Evolutionary conservation across 805 yeast species (phyloP).

Genomic region (Metschnikowia arizonensis): DNA sequence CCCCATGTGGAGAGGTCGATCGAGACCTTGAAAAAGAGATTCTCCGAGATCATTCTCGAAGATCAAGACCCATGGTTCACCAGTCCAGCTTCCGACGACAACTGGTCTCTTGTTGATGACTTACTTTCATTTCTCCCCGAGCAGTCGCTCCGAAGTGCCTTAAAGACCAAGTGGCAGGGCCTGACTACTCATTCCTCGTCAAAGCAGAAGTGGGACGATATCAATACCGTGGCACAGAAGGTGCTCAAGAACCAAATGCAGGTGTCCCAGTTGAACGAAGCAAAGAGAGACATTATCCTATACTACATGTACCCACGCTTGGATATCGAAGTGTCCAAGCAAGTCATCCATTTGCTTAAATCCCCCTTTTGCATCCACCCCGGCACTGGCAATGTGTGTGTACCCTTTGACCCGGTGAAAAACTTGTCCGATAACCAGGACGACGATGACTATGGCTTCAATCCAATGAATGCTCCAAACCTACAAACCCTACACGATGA

Average conservation of each 20-base stretch:
- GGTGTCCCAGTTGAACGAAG: constrained; percentile 53
- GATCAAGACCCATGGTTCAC: constrained; percentile 86
- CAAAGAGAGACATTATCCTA: constrained; percentile 77
- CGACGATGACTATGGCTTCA: constrained; percentile 52
- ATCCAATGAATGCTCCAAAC: constrained; percentile 79
- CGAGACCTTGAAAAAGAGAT: constrained; percentile 58
- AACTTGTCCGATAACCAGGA: constrained; percentile 31
- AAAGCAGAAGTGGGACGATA: constrained; percentile 76
- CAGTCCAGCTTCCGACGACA: constrained; percentile 33
- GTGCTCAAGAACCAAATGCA: constrained; percentile 44
- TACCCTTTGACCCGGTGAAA: constrained; percentile 62
- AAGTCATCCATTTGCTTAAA: constrained; percentile 84
- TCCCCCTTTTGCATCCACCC: constrained; percentile 98
- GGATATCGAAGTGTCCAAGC: constrained; percentile 89
- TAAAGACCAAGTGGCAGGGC: constrained; percentile 56
- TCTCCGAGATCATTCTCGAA: constrained; percentile 59
- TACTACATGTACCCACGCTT: constrained; percentile 84
- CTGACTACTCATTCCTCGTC: constrained; percentile 34
- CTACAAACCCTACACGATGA: constrained; percentile 61
- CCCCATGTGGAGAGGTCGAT: constrained; percentile 81
- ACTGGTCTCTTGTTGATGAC: constrained; percentile 47
- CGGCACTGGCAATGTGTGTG: constrained; percentile 91
- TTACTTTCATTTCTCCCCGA: constrained; percentile 63
- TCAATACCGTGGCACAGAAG: constrained; percentile 49
- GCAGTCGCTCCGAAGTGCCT: constrained; percentile 46